A percentile compares a stretch with the other conserved stretches of the same genome.
Evolutionary conservation across 306 rosid genomes (phyloP).

Genomic region (Acmispon strigosus): DNA sequence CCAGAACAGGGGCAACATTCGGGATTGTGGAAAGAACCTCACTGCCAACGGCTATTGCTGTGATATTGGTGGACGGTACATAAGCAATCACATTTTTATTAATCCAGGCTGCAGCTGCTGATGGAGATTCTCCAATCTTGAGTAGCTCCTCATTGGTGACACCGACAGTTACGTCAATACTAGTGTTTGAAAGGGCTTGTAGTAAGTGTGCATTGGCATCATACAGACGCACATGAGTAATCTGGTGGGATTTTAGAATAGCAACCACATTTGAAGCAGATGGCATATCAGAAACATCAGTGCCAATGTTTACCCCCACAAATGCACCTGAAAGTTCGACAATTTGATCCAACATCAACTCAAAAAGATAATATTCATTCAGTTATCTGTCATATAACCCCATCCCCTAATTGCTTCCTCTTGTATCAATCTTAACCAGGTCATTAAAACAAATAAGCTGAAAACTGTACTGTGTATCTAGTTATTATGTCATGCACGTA

Average conservation of each 20-base stretch:
- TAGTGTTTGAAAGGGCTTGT: slow-evolving; percentile 68
- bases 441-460: neutral
- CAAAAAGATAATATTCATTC: neutral
- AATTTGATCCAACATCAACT: slow-evolving; percentile 19
- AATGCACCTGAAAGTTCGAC: slow-evolving; percentile 70
- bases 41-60: slow-evolving; percentile 90
- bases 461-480: neutral
- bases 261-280: slow-evolving; percentile 55
- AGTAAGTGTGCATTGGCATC: slow-evolving; percentile 72
- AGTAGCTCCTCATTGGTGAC: slow-evolving; percentile 82
- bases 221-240: slow-evolving; percentile 80
- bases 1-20: slow-evolving; percentile 73
- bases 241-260: slow-evolving; percentile 73
- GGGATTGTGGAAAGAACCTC: slow-evolving; percentile 87
- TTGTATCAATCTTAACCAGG: neutral
- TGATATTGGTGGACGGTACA: slow-evolving; percentile 83
- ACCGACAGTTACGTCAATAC: slow-evolving; percentile 82
- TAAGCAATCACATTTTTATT: slow-evolving; percentile 83
- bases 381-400: neutral
- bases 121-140: slow-evolving; percentile 74
- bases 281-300: slow-evolving; percentile 76
- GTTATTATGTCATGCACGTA: too few relatives aligned
- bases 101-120: slow-evolving; percentile 89
- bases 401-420: neutral
- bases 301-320: slow-evolving; percentile 88